Evolutionary conservation across 164 flowering plant genomes (phyloP).

Genomic region (Pachysandra terminalis): DNA sequence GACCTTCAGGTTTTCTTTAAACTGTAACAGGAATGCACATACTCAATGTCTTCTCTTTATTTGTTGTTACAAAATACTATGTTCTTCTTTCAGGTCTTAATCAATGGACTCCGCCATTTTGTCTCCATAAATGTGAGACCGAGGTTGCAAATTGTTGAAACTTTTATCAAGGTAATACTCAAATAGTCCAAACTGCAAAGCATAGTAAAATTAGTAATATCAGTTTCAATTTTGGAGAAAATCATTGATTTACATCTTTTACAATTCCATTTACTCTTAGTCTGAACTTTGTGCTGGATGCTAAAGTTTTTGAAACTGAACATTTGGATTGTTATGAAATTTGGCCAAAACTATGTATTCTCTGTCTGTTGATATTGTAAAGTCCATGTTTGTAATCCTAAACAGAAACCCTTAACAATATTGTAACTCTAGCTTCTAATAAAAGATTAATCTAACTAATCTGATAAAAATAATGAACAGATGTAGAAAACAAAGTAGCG

Average conservation of each 20-base stretch:
- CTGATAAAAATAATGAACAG: too few relatives aligned
- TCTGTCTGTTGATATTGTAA: neutral
- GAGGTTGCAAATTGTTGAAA: conserved; percentile 77
- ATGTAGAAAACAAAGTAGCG: neutral
- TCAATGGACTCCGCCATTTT: conserved; percentile 88
- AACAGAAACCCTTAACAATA: too few relatives aligned
- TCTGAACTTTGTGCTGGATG: neutral
- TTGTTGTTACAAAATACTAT: neutral
- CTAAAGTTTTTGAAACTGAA: neutral
- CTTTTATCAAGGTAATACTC: conserved; percentile 74
- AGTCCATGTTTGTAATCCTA: too few relatives aligned
- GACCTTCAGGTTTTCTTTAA: conserved; percentile 75
- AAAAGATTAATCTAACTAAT: too few relatives aligned
- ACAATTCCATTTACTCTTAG: neutral
- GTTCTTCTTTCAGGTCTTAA: conserved; percentile 65
- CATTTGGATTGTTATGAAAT: neutral
- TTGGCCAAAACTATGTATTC: neutral
- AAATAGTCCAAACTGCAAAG: too few relatives aligned
- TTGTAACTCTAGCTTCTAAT: too few relatives aligned
- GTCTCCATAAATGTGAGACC: conserved; percentile 65
- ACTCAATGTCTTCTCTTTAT: neutral
- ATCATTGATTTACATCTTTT: too few relatives aligned
- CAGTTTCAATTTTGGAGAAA: neutral
- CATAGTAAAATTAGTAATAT: neutral
- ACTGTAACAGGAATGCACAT: neutral